Conservation (phyloP, 2,329 filamentous ascomycete species). For the Venturia oleaginea region DNA sequence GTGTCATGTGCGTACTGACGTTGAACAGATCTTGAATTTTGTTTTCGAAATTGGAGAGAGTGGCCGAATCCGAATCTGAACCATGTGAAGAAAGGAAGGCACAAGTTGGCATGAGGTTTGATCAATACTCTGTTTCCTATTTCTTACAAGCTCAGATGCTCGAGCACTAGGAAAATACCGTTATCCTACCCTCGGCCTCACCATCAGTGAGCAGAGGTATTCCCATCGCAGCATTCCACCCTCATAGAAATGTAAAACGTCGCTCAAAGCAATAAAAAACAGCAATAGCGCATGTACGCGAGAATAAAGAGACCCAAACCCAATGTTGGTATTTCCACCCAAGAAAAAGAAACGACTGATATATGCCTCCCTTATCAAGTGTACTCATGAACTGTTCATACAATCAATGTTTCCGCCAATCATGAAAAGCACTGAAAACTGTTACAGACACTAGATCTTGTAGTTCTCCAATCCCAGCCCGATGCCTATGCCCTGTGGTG, state of each 20-base stretch:
- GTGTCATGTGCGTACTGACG: background rate
- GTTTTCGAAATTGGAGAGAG: background rate
- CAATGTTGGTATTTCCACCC: background rate
- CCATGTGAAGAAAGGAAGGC: background rate
- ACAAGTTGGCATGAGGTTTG: background rate
- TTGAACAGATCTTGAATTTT: too few relatives aligned
- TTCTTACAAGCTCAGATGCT: background rate
- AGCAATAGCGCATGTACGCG: background rate
- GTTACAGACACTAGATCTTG: background rate
- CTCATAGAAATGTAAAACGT: background rate
- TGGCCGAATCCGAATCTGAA: too few relatives aligned
- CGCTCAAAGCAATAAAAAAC: background rate
- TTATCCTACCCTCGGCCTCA: background rate
- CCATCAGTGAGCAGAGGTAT: background rate
- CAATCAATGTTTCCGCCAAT: background rate
- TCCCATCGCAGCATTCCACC: background rate
- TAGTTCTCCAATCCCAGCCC: background rate
- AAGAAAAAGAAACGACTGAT: background rate
- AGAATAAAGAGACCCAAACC: background rate
- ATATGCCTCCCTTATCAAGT: background rate
- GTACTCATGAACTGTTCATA: background rate
- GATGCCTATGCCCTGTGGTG: background rate
- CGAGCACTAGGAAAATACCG: background rate
- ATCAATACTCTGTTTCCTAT: background rate
- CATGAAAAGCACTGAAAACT: background rate